These are phyloP conservation scores for Penicillium sp. DNA, from an alignment of 2,329 filamentous ascomycete species.

Conservation along the genomic window DNA sequence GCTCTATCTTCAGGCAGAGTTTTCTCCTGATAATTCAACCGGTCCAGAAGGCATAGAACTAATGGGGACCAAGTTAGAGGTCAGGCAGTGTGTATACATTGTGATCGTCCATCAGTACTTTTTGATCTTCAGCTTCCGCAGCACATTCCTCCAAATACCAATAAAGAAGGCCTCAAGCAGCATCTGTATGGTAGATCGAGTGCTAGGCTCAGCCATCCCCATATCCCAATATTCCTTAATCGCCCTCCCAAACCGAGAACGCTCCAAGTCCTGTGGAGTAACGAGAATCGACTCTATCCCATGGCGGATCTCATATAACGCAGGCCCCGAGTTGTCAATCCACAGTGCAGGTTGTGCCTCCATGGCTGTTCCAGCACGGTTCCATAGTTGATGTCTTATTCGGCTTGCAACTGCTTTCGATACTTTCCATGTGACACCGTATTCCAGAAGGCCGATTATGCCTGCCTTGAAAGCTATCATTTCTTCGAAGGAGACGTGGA, in stretches of 20 bases:
- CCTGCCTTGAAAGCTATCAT: conserved; percentile 17
- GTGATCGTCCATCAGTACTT: neutral
- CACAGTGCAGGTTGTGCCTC: conserved; percentile 12
- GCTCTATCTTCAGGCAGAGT: neutral
- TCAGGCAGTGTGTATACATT: neutral
- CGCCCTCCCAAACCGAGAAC: conserved; percentile 13
- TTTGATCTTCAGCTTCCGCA: conserved; percentile 3
- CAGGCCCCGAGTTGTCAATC: conserved; percentile 21
- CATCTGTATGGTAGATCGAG: conserved; percentile 6
- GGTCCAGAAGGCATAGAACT: too few relatives aligned
- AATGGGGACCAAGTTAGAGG: too few relatives aligned
- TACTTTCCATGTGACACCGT: conserved; percentile 19
- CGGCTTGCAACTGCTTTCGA: conserved; percentile 8
- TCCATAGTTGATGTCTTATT: conserved; percentile 15
- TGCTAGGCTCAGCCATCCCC: conserved; percentile 6
- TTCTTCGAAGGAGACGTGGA: conserved; percentile 22
- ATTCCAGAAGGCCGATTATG: conserved; percentile 20
- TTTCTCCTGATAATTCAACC: neutral
- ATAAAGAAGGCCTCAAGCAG: conserved; percentile 15
- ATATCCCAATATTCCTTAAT: conserved; percentile 21
- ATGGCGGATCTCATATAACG: conserved; percentile 18
- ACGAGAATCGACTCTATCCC: conserved; percentile 14
- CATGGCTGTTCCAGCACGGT: conserved; percentile 2
- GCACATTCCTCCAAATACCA: conserved; percentile 13
- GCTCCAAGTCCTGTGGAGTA: conserved; percentile 13